These are phyloP conservation scores for Magnusiomyces magnusii DNA, from an alignment of 1,139 yeast species.

Conservation along the genomic window DNA sequence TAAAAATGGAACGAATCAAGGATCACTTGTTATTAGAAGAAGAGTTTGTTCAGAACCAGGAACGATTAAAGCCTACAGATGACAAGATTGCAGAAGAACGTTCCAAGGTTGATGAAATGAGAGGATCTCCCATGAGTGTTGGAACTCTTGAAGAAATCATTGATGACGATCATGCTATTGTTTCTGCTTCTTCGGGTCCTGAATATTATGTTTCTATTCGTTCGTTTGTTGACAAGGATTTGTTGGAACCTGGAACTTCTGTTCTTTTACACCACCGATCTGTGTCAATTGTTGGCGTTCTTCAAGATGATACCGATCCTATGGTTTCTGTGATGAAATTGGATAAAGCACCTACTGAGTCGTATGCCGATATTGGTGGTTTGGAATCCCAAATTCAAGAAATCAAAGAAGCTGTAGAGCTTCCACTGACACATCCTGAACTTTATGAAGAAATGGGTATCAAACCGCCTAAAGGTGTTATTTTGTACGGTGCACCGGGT, in stretches of 20 bases:
- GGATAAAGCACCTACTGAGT: slow-evolving; percentile 95
- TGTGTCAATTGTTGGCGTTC: slow-evolving; percentile 88
- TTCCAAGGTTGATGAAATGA: slow-evolving; percentile 86
- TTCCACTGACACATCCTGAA: slow-evolving; percentile 97
- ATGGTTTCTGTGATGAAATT: slow-evolving; percentile 97
- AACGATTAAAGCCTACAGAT: slow-evolving; percentile 90
- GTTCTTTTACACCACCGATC: slow-evolving; percentile 93
- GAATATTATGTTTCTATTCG: slow-evolving; percentile 94
- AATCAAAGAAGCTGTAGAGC: slow-evolving; percentile 95
- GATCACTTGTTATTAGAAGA: slow-evolving; percentile 93
- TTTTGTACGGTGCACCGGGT: slow-evolving; percentile 98
- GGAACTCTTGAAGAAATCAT: slow-evolving; percentile 96
- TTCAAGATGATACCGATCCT: slow-evolving; percentile 96
- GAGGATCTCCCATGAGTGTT: slow-evolving; percentile 96
- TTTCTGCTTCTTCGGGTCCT: slow-evolving; percentile 91
- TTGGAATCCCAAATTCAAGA: slow-evolving; percentile 94
- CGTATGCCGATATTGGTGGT: slow-evolving; percentile 98
- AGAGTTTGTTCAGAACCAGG: slow-evolving; percentile 93
- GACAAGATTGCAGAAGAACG: slow-evolving; percentile 96
- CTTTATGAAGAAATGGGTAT: slow-evolving; percentile 99
- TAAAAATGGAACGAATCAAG: slow-evolving; percentile 92
- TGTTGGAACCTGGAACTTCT: slow-evolving; percentile 97
- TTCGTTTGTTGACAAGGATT: slow-evolving; percentile 96
- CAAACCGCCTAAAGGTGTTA: slow-evolving; percentile 98
- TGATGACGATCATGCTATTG: slow-evolving; percentile 98